Evolutionary conservation across 2,329 filamentous ascomycete genomes (phyloP), one percentile per base, ranked within the genome.

Genomic region (Didymella arachidicola): DNA sequence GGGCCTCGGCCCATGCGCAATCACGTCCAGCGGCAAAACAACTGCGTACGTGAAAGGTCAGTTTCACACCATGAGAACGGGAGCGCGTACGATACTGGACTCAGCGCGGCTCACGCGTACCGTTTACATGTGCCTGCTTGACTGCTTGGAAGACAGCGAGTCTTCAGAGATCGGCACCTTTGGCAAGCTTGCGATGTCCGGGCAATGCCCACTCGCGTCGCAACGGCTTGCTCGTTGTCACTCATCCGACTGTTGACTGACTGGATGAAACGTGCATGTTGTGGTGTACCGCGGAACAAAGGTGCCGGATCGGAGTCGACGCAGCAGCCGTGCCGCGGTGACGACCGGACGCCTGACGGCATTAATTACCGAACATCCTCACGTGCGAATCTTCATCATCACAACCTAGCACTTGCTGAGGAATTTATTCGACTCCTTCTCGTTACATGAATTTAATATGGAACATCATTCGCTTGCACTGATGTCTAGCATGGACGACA

Each of bases 141-240:
- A 32, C 61, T 59, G 57, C 74, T 74, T 25, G 69, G 74, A 42
- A 75, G 53, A 55, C 73, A 76, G 22, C 71, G 68, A 4, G 72
- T 74, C 54, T 76, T 76, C 4, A 74, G 55, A 43, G 49, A 70
- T n/a, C 73, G 67, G 49, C 74, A 76, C 32, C 71, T 64, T 52
- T 75, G 69, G 53, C 74, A 76, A 2, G 74, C 74, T 50, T 76
- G 72, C 2, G 59, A 58, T 8, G 70, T 72, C 25, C 73, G 71
- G 12, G 57, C 14, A 2, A 53, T 58, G 12, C 53, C 46, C 22
- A 62, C 44, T 26, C 61, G 65, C 7, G 59, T 53, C 29, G 56
- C 59, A 49, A 49, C 46, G 27, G 67, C 57, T 16, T 64, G 54
- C 51, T 71, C 64, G 52, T 42, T 60, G 8, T 69, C 59, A 53